A percentile compares a stretch with the other conserved stretches of the same genome.
Evolutionary conservation across 345 rosid species (phyloP).

Genomic region (Brassica rapa): DNA sequence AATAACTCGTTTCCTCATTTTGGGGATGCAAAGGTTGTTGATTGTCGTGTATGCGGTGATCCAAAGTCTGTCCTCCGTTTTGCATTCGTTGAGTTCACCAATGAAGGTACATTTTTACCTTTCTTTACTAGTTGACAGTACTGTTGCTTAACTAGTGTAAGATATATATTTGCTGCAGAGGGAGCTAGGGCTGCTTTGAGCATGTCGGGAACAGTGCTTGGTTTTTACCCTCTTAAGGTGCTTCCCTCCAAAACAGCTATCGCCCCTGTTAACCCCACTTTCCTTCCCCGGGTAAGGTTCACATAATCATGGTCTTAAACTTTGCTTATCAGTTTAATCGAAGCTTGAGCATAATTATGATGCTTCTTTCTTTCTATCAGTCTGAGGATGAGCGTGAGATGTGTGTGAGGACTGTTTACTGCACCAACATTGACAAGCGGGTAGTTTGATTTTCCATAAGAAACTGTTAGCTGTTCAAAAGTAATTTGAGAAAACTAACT

Average conservation of each 20-base stretch:
- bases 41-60: constrained; percentile 98
- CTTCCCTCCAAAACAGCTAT: constrained; percentile 99
- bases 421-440: constrained; percentile 96
- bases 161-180: constrained; percentile 51
- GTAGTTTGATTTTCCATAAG: constrained; percentile 42
- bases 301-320: constrained; percentile 4
- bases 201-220: constrained; percentile 89
- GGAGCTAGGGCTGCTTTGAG: constrained; percentile 85
- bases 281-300: constrained; percentile 80
- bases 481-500: not conserved
- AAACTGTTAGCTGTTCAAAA: not conserved
- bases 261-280: constrained; percentile 99
- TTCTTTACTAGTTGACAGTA: constrained; percentile 2
- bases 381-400: constrained; percentile 97
- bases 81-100: constrained; percentile 87
- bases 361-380: constrained; percentile 47
- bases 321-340: not conserved
- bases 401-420: constrained; percentile 96
- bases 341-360: not conserved
- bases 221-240: constrained; percentile 89
- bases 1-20: constrained; percentile 15
- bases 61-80: constrained; percentile 93
- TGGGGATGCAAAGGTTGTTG: constrained; percentile 61
- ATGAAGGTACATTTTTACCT: constrained; percentile 65
- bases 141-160: constrained; percentile 24